Conservation (phyloP, 768 basidiomycete genomes). For the Lepiota brunneoincarnata region DNA sequence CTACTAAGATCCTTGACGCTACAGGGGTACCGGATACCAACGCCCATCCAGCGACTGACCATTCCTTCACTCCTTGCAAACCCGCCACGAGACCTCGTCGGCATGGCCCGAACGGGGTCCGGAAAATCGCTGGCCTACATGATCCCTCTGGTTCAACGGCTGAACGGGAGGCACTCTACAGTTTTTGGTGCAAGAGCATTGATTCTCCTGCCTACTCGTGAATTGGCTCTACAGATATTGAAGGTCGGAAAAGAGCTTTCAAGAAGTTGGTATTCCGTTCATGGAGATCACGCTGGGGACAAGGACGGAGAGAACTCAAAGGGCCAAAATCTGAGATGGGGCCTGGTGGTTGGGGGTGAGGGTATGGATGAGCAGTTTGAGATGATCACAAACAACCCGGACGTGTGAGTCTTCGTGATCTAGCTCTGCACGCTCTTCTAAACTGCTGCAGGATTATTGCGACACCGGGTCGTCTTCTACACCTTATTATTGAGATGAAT, state of each 20-base stretch:
- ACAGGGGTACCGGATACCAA: constrained; percentile 94
- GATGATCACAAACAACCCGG: constrained; percentile 91
- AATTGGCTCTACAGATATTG: constrained; percentile 90
- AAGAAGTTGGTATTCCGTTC: constrained; percentile 67
- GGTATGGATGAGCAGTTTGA: constrained; percentile 95
- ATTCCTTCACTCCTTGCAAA: constrained; percentile 82
- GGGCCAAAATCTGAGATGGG: constrained; percentile 77
- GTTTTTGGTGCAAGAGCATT: constrained; percentile 84
- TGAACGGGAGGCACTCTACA: constrained; percentile 77
- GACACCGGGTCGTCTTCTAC: constrained; percentile 96
- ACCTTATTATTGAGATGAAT: constrained; percentile 96
- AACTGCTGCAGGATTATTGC: constrained; percentile 76
- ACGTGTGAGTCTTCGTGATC: constrained; percentile 64
- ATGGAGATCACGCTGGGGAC: constrained; percentile 74
- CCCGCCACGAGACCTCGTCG: constrained; percentile 91
- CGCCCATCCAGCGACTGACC: constrained; percentile 90
- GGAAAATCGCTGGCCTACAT: constrained; percentile 97
- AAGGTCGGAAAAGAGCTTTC: constrained; percentile 95
- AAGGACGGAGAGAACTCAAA: constrained; percentile 55
- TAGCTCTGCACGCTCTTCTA: constrained; percentile 13
- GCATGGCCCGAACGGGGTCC: constrained; percentile 97
- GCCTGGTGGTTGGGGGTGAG: constrained; percentile 94
- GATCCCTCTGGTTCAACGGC: constrained; percentile 84
- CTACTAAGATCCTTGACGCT: constrained; percentile 82
- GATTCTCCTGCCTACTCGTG: constrained; percentile 88